Base-by-base conservation (phyloP, 1,284 basidiomycete species). In the Cerrena zonata region DNA sequence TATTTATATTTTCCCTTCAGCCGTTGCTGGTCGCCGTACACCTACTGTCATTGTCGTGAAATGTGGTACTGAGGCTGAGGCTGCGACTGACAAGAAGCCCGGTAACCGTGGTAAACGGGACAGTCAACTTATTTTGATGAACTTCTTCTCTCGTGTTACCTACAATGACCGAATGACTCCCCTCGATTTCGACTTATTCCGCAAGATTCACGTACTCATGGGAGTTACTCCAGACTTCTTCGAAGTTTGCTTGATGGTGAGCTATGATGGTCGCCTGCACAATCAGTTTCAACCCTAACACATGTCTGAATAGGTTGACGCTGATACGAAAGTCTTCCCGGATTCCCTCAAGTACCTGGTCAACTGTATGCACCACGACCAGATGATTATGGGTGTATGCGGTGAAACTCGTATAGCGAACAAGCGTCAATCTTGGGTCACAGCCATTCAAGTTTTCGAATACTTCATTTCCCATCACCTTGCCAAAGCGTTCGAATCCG, bases 191-290 rank as follows among this genome's bases (percentile, higher is more conserved):
- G 96, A 99, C 69, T 76, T 99, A 19, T 99, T 99, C 79, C 84
- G 95, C 53, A 99, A 99, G 74, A 82, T 94, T 5, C 94, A 98
- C 61, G 80, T 90, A 39, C 78, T 99, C 44, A 98, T 97, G 91
- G 95, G 96, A 37, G 91, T 98, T n/a, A 98, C 96, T 1, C 94
- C 96, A 1, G 96, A 99, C 70, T 98, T 91, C 69, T 99, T 99
- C 63, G 96, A 99, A 73, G 87, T 96, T 38, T 89, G 88, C 63
- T 73, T 99, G 56, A 99, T 99, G 96, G 95, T 94, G 61, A 54
- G 86, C 72, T 10, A 10, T 12, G 38, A 41, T 11, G 2, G 18
- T 48, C 19, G 12, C 19, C 24, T 13, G 30, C 7, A 15, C 15
- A 15, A 19, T 26, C 21, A 12, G 41, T 24, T 38, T 24, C 30